These are phyloP conservation scores for Plectosphaerella cucumerina DNA, from an alignment of 2,329 filamentous ascomycete species.

Conservation along the genomic window DNA sequence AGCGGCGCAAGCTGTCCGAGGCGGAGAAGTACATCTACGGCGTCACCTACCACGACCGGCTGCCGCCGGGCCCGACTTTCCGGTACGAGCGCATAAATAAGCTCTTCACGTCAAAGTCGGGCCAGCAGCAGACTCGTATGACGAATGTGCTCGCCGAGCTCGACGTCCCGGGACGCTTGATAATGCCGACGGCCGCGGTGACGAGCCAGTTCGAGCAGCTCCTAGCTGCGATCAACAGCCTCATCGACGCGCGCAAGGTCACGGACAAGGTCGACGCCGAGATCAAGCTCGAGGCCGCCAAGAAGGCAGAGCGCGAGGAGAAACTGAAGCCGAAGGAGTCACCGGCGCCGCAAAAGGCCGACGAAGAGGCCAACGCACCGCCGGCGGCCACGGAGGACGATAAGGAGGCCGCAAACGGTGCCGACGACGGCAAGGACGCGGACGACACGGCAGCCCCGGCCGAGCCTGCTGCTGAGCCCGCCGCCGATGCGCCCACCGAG, in stretches of 20 bases:
- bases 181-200: slow-evolving; percentile 70
- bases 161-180: slow-evolving; percentile 64
- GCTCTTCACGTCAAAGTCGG: slow-evolving; percentile 71
- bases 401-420: neutral
- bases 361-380: slow-evolving; percentile 9
- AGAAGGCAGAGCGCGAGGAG: slow-evolving; percentile 51
- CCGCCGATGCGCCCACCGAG: slow-evolving; percentile 7
- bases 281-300: slow-evolving; percentile 55
- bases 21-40: slow-evolving; percentile 79
- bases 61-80: slow-evolving; percentile 84
- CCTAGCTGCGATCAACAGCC: slow-evolving; percentile 59
- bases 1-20: slow-evolving; percentile 67
- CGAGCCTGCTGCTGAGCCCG: neutral
- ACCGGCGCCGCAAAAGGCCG: slow-evolving; percentile 11
- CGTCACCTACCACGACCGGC: slow-evolving; percentile 78
- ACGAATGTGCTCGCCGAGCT: slow-evolving; percentile 67
- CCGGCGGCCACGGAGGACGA: slow-evolving; percentile 3
- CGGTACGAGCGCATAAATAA: slow-evolving; percentile 79
- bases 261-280: slow-evolving; percentile 73
- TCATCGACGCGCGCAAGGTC: slow-evolving; percentile 71
- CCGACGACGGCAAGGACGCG: neutral
- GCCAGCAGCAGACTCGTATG: slow-evolving; percentile 72
- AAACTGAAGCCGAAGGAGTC: slow-evolving; percentile 9
- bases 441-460: slow-evolving; percentile 1
- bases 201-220: slow-evolving; percentile 69